Conservation (phyloP, 1,139 yeast species). For the Yamadazyma atmosphaerica region DNA sequence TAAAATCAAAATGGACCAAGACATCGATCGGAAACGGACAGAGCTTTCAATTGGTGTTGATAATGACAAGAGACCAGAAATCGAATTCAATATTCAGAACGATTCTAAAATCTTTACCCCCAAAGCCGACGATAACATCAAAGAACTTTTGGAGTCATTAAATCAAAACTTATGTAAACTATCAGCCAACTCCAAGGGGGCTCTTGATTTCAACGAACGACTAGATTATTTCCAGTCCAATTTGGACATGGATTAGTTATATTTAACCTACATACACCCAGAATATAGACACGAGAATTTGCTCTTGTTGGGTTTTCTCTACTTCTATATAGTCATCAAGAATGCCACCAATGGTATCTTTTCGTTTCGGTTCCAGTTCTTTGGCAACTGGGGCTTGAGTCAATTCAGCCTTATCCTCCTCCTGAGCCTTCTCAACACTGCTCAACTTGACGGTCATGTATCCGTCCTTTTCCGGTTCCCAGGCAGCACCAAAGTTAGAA, state of each 20-base stretch:
- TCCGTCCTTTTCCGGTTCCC: conserved; percentile 44
- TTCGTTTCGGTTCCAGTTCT: conserved; percentile 2
- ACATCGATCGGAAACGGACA: conserved; percentile 4
- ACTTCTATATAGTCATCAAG: conserved; percentile 10
- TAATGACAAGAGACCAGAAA: background rate
- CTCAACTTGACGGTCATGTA: conserved; percentile 16
- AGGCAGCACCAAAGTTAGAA: conserved; percentile 35
- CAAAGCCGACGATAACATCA: conserved; percentile 25
- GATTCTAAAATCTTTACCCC: conserved; percentile 22
- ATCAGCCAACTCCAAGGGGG: conserved; percentile 16
- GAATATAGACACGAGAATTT: conserved; percentile 26
- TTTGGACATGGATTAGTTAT: conserved; percentile 20
- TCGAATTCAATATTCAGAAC: background rate
- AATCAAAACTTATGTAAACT: conserved; percentile 20
- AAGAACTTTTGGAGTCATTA: conserved; percentile 20
- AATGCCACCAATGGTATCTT: conserved; percentile 10
- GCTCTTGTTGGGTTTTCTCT: conserved; percentile 2
- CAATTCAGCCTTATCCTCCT: conserved; percentile 2
- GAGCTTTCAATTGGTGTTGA: background rate
- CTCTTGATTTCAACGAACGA: conserved; percentile 26
- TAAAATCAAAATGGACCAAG: conserved; percentile 13
- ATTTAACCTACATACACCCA: conserved; percentile 30
- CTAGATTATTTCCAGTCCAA: conserved; percentile 28
- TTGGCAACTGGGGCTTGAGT: conserved; percentile 1
- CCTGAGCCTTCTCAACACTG: background rate